A percentile compares a stretch with the other conserved stretches of the same genome.
Evolutionary conservation across 2,329 filamentous ascomycete genomes (phyloP).

Genomic region (Fusarium compactum): DNA sequence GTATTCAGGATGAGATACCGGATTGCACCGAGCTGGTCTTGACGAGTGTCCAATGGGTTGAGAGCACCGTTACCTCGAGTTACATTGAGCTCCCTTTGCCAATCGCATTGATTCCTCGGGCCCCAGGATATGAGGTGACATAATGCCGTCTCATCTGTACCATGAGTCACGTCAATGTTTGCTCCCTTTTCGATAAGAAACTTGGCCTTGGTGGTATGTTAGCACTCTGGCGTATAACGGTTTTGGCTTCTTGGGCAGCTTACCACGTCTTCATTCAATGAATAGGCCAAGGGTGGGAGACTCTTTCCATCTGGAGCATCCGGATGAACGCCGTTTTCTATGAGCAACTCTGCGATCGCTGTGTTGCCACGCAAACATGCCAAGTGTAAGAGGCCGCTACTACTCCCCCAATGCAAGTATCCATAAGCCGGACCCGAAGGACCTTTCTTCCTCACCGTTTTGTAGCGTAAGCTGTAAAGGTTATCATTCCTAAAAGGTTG

Average conservation of each 20-base stretch:
- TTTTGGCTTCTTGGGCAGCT: not conserved
- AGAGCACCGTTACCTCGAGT: conserved; percentile 20
- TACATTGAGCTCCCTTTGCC: conserved; percentile 19
- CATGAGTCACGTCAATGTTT: conserved; percentile 11
- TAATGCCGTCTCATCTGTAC: conserved; percentile 21
- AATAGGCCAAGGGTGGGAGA: conserved; percentile 25
- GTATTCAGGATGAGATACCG: conserved; percentile 24
- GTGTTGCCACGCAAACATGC: conserved; percentile 39
- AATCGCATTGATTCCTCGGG: not conserved
- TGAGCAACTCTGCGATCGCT: conserved; percentile 21
- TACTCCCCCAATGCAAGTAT: conserved; percentile 22
- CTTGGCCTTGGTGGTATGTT: conserved; percentile 14
- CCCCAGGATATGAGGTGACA: conserved; percentile 28
- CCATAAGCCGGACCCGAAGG: conserved; percentile 5
- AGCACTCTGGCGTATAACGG: not conserved
- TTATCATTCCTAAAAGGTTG: conserved; percentile 12
- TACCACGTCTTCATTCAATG: conserved; percentile 33
- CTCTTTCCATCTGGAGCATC: conserved; percentile 13
- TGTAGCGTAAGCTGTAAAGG: conserved; percentile 26
- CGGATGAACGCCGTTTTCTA: conserved; percentile 9
- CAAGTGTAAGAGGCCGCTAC: conserved; percentile 30
- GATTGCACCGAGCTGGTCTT: conserved; percentile 26
- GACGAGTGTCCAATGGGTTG: conserved; percentile 9
- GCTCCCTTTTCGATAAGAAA: conserved; percentile 24
- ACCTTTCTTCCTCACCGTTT: not conserved